Conservation (phyloP, 2,329 filamentous ascomycete genomes). For the Leptographium procerum region DNA sequence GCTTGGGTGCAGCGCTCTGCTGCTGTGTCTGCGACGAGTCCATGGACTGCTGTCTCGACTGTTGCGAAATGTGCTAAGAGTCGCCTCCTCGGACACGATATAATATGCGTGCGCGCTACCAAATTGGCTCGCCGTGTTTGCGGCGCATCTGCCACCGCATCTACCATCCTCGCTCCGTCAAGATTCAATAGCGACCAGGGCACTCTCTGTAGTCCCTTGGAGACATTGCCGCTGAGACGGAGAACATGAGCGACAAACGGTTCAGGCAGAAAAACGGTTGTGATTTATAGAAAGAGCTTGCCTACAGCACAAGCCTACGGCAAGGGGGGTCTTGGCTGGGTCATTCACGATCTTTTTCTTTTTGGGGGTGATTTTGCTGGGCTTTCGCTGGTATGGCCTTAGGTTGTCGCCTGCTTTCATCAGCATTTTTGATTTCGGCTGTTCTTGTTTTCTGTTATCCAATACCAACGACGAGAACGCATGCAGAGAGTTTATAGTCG, state of each 20-base stretch:
- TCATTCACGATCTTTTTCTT: background rate
- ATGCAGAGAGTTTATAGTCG: background rate
- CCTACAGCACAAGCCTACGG: background rate
- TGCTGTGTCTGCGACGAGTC: conserved; percentile 40
- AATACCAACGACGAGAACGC: background rate
- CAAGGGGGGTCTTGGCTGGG: too few species aligned
- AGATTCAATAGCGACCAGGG: background rate
- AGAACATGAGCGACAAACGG: background rate
- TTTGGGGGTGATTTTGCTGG: background rate
- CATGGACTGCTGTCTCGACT: conserved; percentile 38
- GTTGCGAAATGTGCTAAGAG: conserved; percentile 28
- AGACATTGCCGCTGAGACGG: background rate
- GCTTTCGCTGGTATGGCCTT: background rate
- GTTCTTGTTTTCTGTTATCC: background rate
- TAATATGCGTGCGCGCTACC: background rate
- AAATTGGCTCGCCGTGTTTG: background rate
- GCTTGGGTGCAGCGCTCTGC: conserved; percentile 32
- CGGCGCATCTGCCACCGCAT: background rate
- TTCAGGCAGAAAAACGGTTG: background rate
- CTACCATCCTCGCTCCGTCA: background rate
- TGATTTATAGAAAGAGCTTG: background rate
- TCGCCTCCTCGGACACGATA: background rate
- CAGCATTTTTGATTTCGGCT: background rate
- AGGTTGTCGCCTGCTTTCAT: background rate
- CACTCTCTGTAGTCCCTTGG: too few species aligned